Evolutionary conservation across 768 basidiomycete species (phyloP).

Genomic region (Russula emetica): DNA sequence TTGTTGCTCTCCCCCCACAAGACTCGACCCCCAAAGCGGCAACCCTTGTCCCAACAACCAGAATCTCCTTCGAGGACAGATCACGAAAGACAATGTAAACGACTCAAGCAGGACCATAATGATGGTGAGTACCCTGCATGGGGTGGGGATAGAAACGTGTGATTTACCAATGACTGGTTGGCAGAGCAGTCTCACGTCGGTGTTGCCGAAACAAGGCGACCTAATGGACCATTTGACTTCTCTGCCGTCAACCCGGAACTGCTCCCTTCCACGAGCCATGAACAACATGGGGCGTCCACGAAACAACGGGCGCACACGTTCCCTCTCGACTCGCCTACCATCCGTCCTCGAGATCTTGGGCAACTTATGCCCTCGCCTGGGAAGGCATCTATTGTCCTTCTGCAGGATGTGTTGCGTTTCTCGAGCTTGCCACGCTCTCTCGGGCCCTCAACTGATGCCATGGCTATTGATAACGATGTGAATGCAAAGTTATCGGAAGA

Average conservation of each 20-base stretch:
- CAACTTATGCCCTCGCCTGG: constrained; percentile 18
- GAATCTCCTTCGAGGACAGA: not conserved
- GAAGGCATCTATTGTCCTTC: constrained; percentile 13
- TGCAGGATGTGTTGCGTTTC: constrained; percentile 24
- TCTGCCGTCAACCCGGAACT: constrained; percentile 7
- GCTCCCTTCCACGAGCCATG: not conserved
- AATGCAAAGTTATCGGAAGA: not conserved
- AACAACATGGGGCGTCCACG: constrained; percentile 1
- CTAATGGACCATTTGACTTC: constrained; percentile 27
- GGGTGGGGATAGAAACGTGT: not conserved
- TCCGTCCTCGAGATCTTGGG: constrained; percentile 17
- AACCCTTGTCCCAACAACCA: constrained; percentile 1
- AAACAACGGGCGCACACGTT: constrained; percentile 23
- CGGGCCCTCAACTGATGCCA: not conserved
- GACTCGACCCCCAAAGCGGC: constrained; percentile 13
- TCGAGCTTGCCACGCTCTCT: constrained; percentile 24
- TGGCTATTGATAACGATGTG: not conserved
- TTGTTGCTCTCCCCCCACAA: constrained; percentile 14
- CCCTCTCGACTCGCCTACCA: constrained; percentile 20
- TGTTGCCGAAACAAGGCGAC: constrained; percentile 5
- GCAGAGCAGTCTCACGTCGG: constrained; percentile 5
- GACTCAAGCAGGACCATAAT: constrained; percentile 12
- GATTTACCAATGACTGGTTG: not conserved
- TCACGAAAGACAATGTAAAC: constrained; percentile 11
- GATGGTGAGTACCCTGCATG: constrained; percentile 4